Percentiles rank a stretch among this genome's conserved stretches.
These are phyloP conservation scores for Salix viminalis DNA, from an alignment of 345 rosid species.

Conservation along the genomic window DNA sequence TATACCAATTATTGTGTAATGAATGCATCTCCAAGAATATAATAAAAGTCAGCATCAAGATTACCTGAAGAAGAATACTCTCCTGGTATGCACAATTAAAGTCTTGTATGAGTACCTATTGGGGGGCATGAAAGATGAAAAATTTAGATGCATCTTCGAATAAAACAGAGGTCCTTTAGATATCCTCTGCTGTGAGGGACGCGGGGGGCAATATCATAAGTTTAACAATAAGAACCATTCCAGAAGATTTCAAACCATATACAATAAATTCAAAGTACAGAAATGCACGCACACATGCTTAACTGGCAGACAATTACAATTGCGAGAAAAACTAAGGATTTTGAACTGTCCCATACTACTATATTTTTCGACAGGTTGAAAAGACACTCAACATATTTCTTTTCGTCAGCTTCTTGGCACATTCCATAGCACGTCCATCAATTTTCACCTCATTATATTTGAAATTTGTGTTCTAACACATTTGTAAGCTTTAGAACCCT, in stretches of 20 bases:
- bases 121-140: conserved; percentile 5
- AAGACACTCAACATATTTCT: background rate
- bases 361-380: background rate
- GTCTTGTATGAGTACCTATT: conserved; percentile 78
- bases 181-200: background rate
- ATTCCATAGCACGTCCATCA: background rate
- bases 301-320: background rate
- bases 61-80: conserved; percentile 90
- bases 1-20: conserved; percentile 1
- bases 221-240: background rate
- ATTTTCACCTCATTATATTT: background rate
- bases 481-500: background rate
- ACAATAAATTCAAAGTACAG: background rate
- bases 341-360: background rate
- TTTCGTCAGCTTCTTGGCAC: background rate
- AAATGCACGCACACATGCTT: background rate
- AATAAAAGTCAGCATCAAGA: background rate
- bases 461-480: background rate
- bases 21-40: background rate
- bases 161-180: background rate
- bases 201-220: background rate
- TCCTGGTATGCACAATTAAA: conserved; percentile 97
- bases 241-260: background rate
- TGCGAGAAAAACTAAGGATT: background rate
- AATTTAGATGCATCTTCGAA: background rate